These are phyloP conservation scores for Cucurbitaria berberidis DNA, from an alignment of 2,329 filamentous ascomycete genomes.

Conservation along the genomic window DNA sequence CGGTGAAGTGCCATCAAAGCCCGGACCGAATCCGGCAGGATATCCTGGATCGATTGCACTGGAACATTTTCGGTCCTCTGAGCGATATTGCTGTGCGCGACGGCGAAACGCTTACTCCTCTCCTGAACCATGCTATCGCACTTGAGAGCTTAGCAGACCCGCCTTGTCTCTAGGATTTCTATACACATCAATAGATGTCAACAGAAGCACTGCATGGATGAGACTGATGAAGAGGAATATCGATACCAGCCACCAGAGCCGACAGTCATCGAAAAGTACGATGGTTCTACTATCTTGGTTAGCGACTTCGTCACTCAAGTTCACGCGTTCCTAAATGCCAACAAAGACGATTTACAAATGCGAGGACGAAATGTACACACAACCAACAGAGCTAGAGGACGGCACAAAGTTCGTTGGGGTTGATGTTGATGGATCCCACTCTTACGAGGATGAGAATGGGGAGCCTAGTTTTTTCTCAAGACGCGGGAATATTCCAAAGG, in stretches of 20 bases:
- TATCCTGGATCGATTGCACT: constrained; percentile 12
- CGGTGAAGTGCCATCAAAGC: not conserved
- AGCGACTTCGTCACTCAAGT: constrained; percentile 12
- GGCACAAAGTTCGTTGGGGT: constrained; percentile 1
- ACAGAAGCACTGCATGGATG: constrained; percentile 5
- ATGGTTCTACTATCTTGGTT: constrained; percentile 9
- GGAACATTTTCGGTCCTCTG: constrained; percentile 9
- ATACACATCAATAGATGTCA: not conserved
- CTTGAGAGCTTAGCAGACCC: constrained; percentile 11
- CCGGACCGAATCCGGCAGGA: constrained; percentile 11
- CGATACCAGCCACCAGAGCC: constrained; percentile 12
- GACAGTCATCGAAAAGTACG: constrained; percentile 11
- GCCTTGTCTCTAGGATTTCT: constrained; percentile 5
- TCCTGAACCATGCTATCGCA: constrained; percentile 8
- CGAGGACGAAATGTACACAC: constrained; percentile 9
- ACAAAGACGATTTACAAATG: constrained; percentile 8
- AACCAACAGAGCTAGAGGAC: constrained; percentile 1
- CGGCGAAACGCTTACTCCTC: constrained; percentile 2
- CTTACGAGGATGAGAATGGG: too few relatives aligned
- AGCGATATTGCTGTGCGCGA: constrained; percentile 3
- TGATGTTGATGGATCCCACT: not conserved
- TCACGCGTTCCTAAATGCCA: constrained; percentile 4
- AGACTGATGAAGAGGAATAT: constrained; percentile 6
- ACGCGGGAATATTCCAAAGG: too few relatives aligned
- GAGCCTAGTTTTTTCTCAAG: too few relatives aligned